Evolutionary conservation across 768 basidiomycete species (phyloP), one percentile per base, ranked within the genome.

Genomic region (Tulasnella sp.): DNA sequence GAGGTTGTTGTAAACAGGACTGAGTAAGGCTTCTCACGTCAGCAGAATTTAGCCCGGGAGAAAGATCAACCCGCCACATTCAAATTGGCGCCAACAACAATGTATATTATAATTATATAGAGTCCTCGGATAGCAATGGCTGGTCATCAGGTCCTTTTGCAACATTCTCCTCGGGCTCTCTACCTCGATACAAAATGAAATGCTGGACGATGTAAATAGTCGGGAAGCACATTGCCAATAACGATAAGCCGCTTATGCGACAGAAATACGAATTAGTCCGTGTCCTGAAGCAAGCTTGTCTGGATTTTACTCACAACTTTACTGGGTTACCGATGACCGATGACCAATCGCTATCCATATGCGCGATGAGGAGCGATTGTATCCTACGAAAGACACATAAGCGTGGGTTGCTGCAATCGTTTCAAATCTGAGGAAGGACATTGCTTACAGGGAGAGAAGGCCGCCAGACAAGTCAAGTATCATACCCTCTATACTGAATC

Each of bases 401-500:
- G 23, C 21, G 17, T 47, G 32, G 32, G 13, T 51, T 58, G 17
- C 26, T 54, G 43, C 7, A 17, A 19, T 10, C 17, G 24, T 17
- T 13, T 48, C 41, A 29, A 15, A 19, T n/a, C 21, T 15, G 29
- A 7, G 29, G 21, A 32, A 44, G 3, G 10, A 41, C 21, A n/a
- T 4, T 19, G 24, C 67, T 48, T 19, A 69, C 67, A 69, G 50
- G 2, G 65, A 65, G 0, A 69, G 63, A 1, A 49, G 17, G 0
- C 67, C 68, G 9, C 74, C 74, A 23, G 67, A 67, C 2, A 73
- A 30, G 56, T 75, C 74, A 67, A 67, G 61, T n/a, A 66, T n/a
- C 49, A 73, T 71, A 65, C 67, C 72, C 64, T 56, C 60, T 29
- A 69, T 67, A 15, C 61, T 62, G 65, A 66, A 69, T 2, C 68